Percentiles rank a stretch among this genome's conserved stretches.
These are phyloP conservation scores for Zymoseptoria tritici DNA, from an alignment of 2,329 filamentous ascomycete species.

Conservation along the genomic window DNA sequence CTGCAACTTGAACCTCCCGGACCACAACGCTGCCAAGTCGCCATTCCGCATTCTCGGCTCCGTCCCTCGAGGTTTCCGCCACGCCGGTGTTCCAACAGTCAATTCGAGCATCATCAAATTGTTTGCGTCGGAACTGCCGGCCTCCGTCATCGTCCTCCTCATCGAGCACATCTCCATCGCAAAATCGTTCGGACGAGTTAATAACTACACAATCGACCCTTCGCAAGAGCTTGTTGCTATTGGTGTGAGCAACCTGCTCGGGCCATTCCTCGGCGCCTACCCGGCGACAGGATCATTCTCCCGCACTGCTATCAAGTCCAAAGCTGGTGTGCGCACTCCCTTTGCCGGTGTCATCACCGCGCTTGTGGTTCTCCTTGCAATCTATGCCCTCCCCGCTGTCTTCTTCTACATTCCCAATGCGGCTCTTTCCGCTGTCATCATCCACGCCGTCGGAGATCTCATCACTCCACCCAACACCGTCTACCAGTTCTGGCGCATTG, in stretches of 20 bases:
- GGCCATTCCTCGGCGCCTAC: slow-evolving; percentile 86
- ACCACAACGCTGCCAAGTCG: slow-evolving; percentile 33
- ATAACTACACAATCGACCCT: slow-evolving; percentile 92
- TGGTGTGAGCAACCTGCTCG: slow-evolving; percentile 80
- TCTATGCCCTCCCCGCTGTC: slow-evolving; percentile 78
- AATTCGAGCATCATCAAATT: slow-evolving; percentile 57
- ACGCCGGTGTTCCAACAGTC: slow-evolving; percentile 66
- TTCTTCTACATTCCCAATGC: slow-evolving; percentile 91
- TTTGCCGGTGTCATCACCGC: slow-evolving; percentile 86
- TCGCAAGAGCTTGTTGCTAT: slow-evolving; percentile 96
- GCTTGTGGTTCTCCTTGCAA: slow-evolving; percentile 74
- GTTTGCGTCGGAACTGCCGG: slow-evolving; percentile 68
- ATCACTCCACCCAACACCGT: slow-evolving; percentile 86
- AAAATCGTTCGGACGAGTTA: slow-evolving; percentile 91
- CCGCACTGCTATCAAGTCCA: slow-evolving; percentile 92
- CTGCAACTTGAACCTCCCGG: slow-evolving; percentile 58
- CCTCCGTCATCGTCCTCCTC: slow-evolving; percentile 83
- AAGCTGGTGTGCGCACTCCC: slow-evolving; percentile 87
- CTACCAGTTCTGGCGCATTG: slow-evolving; percentile 92
- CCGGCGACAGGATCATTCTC: slow-evolving; percentile 94
- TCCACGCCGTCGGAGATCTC: slow-evolving; percentile 88
- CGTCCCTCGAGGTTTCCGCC: slow-evolving; percentile 80
- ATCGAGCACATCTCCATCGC: slow-evolving; percentile 97
- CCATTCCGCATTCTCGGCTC: slow-evolving; percentile 65
- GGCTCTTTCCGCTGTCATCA: slow-evolving; percentile 78